Evolutionary conservation across 2,329 filamentous ascomycete species (phyloP).

Genomic region (Fusarium proliferatum): DNA sequence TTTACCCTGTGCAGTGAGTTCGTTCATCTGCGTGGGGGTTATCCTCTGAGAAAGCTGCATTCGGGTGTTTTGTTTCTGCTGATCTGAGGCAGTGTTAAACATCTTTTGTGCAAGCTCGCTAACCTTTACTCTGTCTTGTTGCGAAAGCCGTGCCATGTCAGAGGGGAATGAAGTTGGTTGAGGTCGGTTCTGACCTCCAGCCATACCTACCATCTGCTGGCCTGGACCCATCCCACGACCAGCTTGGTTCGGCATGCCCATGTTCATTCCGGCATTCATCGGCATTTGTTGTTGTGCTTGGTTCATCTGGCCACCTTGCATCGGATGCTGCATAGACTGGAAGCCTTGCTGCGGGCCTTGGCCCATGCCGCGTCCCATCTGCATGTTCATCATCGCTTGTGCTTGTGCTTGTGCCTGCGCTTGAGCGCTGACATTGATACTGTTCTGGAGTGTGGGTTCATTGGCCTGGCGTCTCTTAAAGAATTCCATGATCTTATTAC

Average conservation of each 20-base stretch:
- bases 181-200: slow-evolving; percentile 49
- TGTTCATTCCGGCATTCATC: slow-evolving; percentile 46
- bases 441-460: slow-evolving; percentile 61
- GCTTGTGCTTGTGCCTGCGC: slow-evolving; percentile 52
- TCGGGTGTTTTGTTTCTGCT: slow-evolving; percentile 53
- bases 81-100: slow-evolving; percentile 55
- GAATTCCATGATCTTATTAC: slow-evolving; percentile 59
- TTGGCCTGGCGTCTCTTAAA: slow-evolving; percentile 63
- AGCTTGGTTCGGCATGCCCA: slow-evolving; percentile 52
- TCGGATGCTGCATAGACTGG: slow-evolving; percentile 67
- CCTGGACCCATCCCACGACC: slow-evolving; percentile 56
- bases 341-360: slow-evolving; percentile 65
- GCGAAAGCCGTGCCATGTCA: slow-evolving; percentile 54
- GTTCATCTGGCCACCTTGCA: slow-evolving; percentile 65
- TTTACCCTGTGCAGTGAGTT: slow-evolving; percentile 57
- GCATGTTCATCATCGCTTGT: slow-evolving; percentile 64
- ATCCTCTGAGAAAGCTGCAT: slow-evolving; percentile 52
- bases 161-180: slow-evolving; percentile 41
- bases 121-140: slow-evolving; percentile 59
- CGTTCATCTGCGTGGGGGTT: slow-evolving; percentile 56
- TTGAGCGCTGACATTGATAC: slow-evolving; percentile 59
- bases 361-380: slow-evolving; percentile 63
- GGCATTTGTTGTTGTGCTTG: slow-evolving; percentile 53
- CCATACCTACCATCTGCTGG: slow-evolving; percentile 55
- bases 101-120: slow-evolving; percentile 57